Evolutionary conservation across 768 basidiomycete genomes (phyloP), one percentile per base, ranked within the genome.

Genomic region (Hygrocybe coccinea): DNA sequence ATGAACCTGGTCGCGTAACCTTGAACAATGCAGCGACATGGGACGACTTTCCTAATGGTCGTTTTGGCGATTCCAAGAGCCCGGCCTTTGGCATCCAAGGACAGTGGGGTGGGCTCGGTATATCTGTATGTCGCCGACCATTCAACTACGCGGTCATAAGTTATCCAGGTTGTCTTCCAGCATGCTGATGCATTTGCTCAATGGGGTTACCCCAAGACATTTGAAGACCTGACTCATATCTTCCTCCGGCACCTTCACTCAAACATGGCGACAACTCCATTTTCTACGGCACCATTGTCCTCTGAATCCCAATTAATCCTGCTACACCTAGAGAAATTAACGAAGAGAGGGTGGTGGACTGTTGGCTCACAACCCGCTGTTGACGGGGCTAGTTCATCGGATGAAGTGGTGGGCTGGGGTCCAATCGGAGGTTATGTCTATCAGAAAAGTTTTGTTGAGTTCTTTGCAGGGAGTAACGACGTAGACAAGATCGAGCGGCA

Each of bases 1-100:
- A 65, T 1, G 87, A 88, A 58, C 80, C 75, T 4, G 85, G 87
- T 24, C 79, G 81, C 43, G 89, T 87, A 5, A 89, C 91, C 59
- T 72, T 86, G 6, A 90, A 87, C 63, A 81, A 86, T 59, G 87
- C 87, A 0, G 79, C 85, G 1, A 83, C 83, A 17, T 93, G 91
- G 91, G 91, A 93, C 63, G 97, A 99, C 65, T 98, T 97, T 68
- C 97, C 97, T 6, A 99, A 99, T 67, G 97, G 97, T 35, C 87
- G 97, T 9, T 98, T 97, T 69, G 97, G 97, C 58, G 97, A 98
- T 69, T 91, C 89, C 67, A 91, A 97, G 65, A 95, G 92, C 74
- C 97, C 97, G 19, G 97, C 97, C 1, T 99, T 88, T 62, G 97
- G 97, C 45, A 75, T 76, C 34, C 84, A 82, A 63, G 86, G 85